Evolutionary conservation across 768 basidiomycete genomes (phyloP).

Genomic region (Lentinula boryana): DNA sequence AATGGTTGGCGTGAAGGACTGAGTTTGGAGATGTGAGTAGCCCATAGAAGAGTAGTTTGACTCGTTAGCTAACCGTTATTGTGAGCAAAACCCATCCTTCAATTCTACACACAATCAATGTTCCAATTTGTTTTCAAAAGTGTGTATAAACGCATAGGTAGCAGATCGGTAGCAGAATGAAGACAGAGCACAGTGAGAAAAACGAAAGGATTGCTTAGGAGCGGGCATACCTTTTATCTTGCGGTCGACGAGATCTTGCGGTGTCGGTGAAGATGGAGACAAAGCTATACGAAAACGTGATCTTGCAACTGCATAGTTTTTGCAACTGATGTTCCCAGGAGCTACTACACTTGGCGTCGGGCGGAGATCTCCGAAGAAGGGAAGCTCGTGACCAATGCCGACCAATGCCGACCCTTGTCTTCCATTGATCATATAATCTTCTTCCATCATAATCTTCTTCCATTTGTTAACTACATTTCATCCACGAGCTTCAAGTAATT

Average conservation of each 20-base stretch:
- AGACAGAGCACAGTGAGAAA: neutral
- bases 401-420: neutral
- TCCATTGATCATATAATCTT: neutral
- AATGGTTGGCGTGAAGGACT: constrained; percentile 93
- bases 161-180: neutral
- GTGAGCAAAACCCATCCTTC: constrained; percentile 71
- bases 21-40: neutral
- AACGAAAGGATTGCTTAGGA: neutral
- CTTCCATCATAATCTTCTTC: neutral
- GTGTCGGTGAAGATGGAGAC: neutral
- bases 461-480: no score
- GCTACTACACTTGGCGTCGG: neutral
- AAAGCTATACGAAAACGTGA: neutral
- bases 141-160: neutral
- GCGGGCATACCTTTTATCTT: neutral
- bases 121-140: neutral
- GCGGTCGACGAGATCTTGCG: neutral
- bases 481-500: no score
- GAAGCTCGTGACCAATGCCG: neutral
- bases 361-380: neutral
- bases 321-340: neutral
- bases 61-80: constrained; percentile 61
- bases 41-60: neutral
- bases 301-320: neutral
- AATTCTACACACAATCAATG: constrained; percentile 25